Evolutionary conservation across 768 basidiomycete species (phyloP).

Genomic region (Candolleomyces aberdarensis): DNA sequence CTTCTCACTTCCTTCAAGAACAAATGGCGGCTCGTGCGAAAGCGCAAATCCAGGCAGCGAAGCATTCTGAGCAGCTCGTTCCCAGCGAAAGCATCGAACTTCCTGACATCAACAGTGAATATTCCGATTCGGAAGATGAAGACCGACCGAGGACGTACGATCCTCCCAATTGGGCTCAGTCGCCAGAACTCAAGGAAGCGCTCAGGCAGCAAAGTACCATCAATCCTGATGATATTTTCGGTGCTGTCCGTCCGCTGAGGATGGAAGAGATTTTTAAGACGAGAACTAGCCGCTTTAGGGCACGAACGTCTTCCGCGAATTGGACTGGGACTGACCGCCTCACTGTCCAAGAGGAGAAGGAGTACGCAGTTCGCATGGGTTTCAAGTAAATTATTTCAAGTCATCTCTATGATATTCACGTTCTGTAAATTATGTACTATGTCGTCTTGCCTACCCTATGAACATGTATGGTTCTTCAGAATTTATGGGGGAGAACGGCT

Average conservation of each 20-base stretch:
- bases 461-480: neutral
- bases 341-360: conserved; percentile 78
- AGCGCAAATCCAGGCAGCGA: conserved; percentile 62
- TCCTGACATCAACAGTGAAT: conserved; percentile 95
- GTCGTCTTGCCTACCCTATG: neutral
- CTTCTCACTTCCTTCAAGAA: conserved; percentile 59
- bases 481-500: too few species aligned
- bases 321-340: conserved; percentile 93
- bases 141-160: conserved; percentile 69
- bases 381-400: conserved; percentile 41
- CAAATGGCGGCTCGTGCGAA: conserved; percentile 74
- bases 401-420: neutral
- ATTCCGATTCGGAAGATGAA: conserved; percentile 95
- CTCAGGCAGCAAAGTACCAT: conserved; percentile 81
- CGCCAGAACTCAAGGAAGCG: conserved; percentile 78
- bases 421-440: neutral
- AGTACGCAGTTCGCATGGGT: conserved; percentile 91
- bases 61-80: conserved; percentile 43
- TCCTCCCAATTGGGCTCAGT: conserved; percentile 88
- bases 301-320: conserved; percentile 91
- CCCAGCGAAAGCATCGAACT: conserved; percentile 84
- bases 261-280: conserved; percentile 94
- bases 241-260: conserved; percentile 74
- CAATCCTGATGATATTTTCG: conserved; percentile 91
- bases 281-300: conserved; percentile 77